Base-by-base conservation (phyloP, 1,284 basidiomycete species). In the Macrocystidia cucumis region DNA sequence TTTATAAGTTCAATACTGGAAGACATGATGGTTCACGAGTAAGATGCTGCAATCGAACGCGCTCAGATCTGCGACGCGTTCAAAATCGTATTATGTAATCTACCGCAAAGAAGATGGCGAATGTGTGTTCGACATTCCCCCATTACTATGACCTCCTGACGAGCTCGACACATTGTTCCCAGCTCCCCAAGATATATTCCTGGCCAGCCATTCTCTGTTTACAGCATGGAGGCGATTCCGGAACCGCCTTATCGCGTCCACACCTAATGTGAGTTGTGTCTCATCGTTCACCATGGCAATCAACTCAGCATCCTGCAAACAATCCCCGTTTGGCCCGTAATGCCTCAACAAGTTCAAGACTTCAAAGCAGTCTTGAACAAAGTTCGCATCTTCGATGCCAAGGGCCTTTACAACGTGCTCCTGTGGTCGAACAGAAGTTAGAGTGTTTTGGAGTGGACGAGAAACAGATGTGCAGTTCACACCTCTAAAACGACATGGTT, bases 1-100 rank as follows among this genome's bases (percentile, higher is more conserved):
- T 95, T 95, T 58, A 95, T 89, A 50, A 91, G 83, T 65, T 93
- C 89, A 57, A 93, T 88, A 54, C 80, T 84, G 29, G 79, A 82
- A 38, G 81, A 72, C 81, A 85, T 85, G 33, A 31, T 31, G 41
- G 42, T 46, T 40, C 49, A 50, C 51, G 51, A 49, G 55, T 52
- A 41, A 36, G 41, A 37, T 25, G 34, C 33, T 29, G 32, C 42
- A 39, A 38, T 41, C 35, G 17, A 36, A 44, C 42, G 49, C 41
- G 40, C n/a, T n/a, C n/a, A n/a, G n/a, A n/a, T n/a, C 12, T 25
- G 8, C 8, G 23, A 8, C 23, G 23, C 23, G 8, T 25, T 25
- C 8, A 8, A 8, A 8, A 20, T 3, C 19, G 25, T 29, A 9
- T 24, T 19, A 26, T 29, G 5, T 29, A 23, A 23, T 32, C 13